These are phyloP conservation scores for Fusarium secorum DNA, from an alignment of 2,329 filamentous ascomycete genomes.

Conservation along the genomic window DNA sequence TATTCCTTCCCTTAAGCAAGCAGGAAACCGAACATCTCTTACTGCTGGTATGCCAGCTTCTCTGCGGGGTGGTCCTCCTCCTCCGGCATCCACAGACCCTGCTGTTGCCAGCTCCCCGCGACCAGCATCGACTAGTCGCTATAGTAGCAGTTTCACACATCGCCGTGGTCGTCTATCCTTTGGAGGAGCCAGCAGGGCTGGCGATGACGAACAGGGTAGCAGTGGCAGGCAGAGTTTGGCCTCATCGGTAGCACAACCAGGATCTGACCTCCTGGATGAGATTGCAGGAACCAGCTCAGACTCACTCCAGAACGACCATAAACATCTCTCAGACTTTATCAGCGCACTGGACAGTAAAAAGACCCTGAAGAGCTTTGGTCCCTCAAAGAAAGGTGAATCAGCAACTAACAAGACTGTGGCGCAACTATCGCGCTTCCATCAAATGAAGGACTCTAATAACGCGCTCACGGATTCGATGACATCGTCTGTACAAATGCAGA, in stretches of 20 bases:
- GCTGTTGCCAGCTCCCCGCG: conserved; percentile 80
- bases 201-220: conserved; percentile 77
- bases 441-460: conserved; percentile 88
- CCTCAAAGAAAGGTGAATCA: conserved; percentile 70
- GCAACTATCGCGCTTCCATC: conserved; percentile 84
- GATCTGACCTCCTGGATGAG: conserved; percentile 80
- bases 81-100: conserved; percentile 62
- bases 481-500: conserved; percentile 84
- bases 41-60: conserved; percentile 80
- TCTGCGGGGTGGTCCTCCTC: conserved; percentile 71
- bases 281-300: conserved; percentile 71
- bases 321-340: conserved; percentile 92
- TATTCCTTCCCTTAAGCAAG: conserved; percentile 58
- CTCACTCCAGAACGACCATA: conserved; percentile 78
- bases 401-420: conserved; percentile 78
- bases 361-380: conserved; percentile 81
- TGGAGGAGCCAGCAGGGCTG: conserved; percentile 71
- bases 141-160: conserved; percentile 94
- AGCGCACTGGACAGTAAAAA: conserved; percentile 88
- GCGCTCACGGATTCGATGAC: conserved; percentile 92
- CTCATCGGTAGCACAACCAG: conserved; percentile 74
- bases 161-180: conserved; percentile 80
- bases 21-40: conserved; percentile 74
- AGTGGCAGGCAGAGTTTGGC: conserved; percentile 82
- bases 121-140: conserved; percentile 78